Conservation (phyloP, 2,329 filamentous ascomycete genomes). For the Verticillium dahliae region DNA sequence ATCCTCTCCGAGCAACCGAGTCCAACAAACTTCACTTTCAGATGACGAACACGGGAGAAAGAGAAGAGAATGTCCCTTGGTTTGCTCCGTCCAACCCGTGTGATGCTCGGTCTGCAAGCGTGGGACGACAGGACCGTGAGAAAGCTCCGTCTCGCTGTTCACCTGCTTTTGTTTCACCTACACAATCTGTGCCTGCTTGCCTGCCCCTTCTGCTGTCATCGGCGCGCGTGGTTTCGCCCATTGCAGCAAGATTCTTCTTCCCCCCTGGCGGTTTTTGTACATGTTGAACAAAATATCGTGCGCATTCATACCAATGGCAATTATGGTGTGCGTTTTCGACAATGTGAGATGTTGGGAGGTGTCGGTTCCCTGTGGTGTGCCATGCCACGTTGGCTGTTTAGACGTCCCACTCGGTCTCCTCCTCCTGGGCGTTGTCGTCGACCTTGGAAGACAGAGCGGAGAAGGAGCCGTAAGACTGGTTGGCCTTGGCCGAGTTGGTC, state of each 20-base stretch:
- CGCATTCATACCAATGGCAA: background rate
- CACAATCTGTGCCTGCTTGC: background rate
- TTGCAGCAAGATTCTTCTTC: background rate
- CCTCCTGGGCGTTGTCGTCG: slow-evolving; percentile 30
- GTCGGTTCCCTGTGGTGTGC: background rate
- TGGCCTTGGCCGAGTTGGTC: slow-evolving; percentile 22
- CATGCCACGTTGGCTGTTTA: slow-evolving; percentile 16
- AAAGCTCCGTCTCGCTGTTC: background rate
- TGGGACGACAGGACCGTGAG: background rate
- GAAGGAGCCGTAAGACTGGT: slow-evolving; percentile 32
- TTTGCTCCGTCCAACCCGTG: background rate
- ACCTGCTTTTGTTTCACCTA: background rate
- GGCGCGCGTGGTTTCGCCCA: background rate
- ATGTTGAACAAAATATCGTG: background rate
- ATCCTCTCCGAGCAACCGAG: background rate
- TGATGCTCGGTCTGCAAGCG: background rate
- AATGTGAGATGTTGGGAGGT: background rate
- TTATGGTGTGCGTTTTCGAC: background rate
- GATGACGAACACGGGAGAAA: background rate
- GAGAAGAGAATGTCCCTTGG: background rate
- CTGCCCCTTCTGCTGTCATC: background rate
- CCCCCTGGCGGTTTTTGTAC: background rate
- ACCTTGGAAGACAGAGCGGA: slow-evolving; percentile 39
- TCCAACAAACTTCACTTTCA: background rate
- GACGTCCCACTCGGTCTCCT: slow-evolving; percentile 47